Percentiles rank a stretch among this genome's conserved stretches.
Conservation (phyloP, 2,329 filamentous ascomycete species). For the Drechslerella coelobrocha region DNA sequence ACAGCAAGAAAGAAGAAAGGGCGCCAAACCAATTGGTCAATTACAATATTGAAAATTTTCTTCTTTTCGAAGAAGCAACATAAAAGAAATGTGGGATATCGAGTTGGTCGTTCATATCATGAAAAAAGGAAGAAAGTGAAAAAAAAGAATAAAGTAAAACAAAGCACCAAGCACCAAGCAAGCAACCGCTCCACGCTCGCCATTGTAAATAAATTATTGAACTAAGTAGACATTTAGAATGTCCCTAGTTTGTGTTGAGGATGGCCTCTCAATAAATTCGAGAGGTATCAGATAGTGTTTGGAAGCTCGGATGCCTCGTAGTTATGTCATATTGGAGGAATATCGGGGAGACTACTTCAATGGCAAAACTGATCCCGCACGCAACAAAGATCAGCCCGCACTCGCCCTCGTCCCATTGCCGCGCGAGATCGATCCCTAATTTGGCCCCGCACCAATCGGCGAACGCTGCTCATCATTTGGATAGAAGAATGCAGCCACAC, state of each 20-base stretch:
- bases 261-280: too few relatives aligned
- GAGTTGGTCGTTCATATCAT: constrained; percentile 42
- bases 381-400: too few relatives aligned
- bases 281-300: too few relatives aligned
- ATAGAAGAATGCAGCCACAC: constrained; percentile 48
- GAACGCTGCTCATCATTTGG: constrained; percentile 47
- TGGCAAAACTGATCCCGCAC: too few relatives aligned
- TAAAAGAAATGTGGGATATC: constrained; percentile 27
- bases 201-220: background rate
- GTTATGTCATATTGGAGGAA: too few relatives aligned
- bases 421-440: constrained; percentile 33
- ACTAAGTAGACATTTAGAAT: background rate
- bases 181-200: constrained; percentile 2
- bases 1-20: too few relatives aligned
- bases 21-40: background rate
- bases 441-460: constrained; percentile 43
- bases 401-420: background rate
- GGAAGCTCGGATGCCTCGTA: too few relatives aligned
- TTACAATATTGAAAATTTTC: too few relatives aligned
- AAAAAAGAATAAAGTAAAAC: constrained; percentile 3
- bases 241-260: too few relatives aligned
- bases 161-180: background rate
- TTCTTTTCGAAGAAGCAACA: constrained; percentile 13
- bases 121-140: constrained; percentile 10
- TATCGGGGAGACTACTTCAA: too few relatives aligned